Conservation (phyloP, 768 basidiomycete genomes). For the Lactarius tabidus region DNA sequence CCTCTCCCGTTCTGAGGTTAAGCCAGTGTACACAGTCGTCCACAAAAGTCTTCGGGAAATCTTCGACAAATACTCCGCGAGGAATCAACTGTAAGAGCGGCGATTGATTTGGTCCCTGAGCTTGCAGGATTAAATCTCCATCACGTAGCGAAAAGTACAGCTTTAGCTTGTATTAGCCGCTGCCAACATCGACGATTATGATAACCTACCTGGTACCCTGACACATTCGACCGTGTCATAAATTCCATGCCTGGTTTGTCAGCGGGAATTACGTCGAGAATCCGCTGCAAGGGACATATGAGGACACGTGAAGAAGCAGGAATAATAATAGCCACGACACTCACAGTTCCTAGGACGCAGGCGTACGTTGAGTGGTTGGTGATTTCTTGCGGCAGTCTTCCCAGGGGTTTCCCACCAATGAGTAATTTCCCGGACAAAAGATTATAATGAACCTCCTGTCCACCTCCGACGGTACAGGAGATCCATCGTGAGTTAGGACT, state of each 20-base stretch:
- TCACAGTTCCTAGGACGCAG: constrained; percentile 2
- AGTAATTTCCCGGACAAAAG: constrained; percentile 2
- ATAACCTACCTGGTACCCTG: not conserved
- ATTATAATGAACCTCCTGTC: constrained; percentile 7
- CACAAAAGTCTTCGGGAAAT: constrained; percentile 32
- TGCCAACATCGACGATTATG: not conserved
- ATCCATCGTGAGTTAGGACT: constrained; percentile 17
- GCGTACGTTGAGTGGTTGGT: not conserved
- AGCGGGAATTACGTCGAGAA: constrained; percentile 5
- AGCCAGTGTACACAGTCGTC: constrained; percentile 33
- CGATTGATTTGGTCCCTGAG: not conserved
- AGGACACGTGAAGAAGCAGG: not conserved
- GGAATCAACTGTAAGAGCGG: constrained; percentile 34
- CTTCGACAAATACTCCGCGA: constrained; percentile 28
- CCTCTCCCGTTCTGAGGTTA: constrained; percentile 22
- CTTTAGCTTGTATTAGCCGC: not conserved
- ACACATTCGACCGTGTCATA: not conserved
- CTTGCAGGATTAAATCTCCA: not conserved
- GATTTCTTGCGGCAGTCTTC: constrained; percentile 5
- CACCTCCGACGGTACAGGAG: not conserved
- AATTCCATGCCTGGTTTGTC: constrained; percentile 9
- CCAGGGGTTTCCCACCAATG: not conserved
- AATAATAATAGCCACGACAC: not conserved
- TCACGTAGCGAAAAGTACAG: not conserved
- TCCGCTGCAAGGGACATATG: not conserved